A percentile compares a stretch with the other conserved stretches of the same genome.
These are phyloP conservation scores for Clathrus columnatus DNA, from an alignment of 768 basidiomycete genomes.

Conservation along the genomic window DNA sequence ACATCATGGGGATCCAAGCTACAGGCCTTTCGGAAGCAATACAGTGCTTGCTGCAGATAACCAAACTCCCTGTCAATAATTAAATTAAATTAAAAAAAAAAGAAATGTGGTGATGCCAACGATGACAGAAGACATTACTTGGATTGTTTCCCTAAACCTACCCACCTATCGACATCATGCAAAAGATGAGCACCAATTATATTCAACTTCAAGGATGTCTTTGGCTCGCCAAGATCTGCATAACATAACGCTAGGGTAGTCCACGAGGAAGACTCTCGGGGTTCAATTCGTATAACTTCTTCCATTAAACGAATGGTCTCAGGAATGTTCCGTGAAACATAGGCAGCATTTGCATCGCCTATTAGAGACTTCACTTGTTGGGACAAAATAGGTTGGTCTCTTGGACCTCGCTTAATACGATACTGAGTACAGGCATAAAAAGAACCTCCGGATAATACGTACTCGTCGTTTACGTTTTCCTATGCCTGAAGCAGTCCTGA, in stretches of 20 bases:
- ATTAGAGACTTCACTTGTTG: constrained; percentile 66
- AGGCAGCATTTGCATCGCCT: constrained; percentile 82
- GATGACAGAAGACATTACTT: no score
- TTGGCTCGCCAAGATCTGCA: constrained; percentile 55
- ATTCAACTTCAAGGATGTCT: constrained; percentile 71
- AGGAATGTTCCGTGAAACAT: constrained; percentile 57
- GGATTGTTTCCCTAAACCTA: constrained; percentile 64
- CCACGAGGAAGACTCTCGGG: constrained; percentile 78
- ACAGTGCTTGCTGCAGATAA: constrained; percentile 77
- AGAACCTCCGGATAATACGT: constrained; percentile 9
- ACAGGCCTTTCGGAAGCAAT: constrained; percentile 82
- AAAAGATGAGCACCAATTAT: constrained; percentile 88
- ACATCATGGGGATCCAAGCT: constrained; percentile 73
- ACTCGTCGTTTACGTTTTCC: constrained; percentile 43
- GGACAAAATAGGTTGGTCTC: constrained; percentile 48
- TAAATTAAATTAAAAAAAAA: neutral
- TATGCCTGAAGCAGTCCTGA: constrained; percentile 66
- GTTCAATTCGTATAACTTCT: constrained; percentile 91
- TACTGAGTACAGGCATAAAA: neutral
- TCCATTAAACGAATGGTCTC: constrained; percentile 75
- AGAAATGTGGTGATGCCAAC: constrained; percentile 13
- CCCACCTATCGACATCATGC: constrained; percentile 84
- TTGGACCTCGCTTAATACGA: constrained; percentile 30
- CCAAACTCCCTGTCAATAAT: constrained; percentile 47
- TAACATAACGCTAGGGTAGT: constrained; percentile 80